Conservation (phyloP, 78 protist species). For the Dictyostelium capitatum region DNA sequence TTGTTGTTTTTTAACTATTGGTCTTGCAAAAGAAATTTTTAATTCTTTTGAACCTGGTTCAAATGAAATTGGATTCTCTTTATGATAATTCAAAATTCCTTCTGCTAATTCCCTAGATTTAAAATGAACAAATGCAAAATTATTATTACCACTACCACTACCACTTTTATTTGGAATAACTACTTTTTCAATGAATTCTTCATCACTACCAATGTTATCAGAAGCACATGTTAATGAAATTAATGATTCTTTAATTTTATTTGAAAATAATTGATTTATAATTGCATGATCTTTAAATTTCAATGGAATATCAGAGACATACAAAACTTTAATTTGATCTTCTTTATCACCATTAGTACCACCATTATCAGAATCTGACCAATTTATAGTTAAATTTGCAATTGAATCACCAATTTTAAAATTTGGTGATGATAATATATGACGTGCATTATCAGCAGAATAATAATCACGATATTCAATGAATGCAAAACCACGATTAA, state of each 20-base stretch:
- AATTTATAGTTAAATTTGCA: constrained; percentile 49
- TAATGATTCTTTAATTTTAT: background rate
- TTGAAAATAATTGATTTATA: background rate
- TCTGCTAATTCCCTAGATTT: constrained; percentile 33
- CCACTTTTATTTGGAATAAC: constrained; percentile 32
- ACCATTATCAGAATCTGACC: constrained; percentile 48
- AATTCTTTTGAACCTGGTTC: background rate
- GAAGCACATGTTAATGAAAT: background rate
- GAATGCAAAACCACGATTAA: constrained; percentile 65
- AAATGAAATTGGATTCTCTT: background rate
- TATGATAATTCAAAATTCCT: background rate
- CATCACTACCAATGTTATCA: background rate
- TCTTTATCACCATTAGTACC: constrained; percentile 6
- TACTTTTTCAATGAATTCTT: constrained; percentile 42
- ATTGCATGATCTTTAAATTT: background rate
- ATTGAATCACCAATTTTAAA: constrained; percentile 12
- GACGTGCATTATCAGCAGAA: constrained; percentile 61
- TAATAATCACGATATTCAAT: constrained; percentile 58
- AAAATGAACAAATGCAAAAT: constrained; percentile 69
- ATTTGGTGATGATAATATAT: background rate
- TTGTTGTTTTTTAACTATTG: constrained; percentile 38
- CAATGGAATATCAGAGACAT: constrained; percentile 48
- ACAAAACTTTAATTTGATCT: constrained; percentile 35
- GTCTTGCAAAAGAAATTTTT: constrained; percentile 31
- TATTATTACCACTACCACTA: background rate